These are phyloP conservation scores for Dimargaris cristalligena DNA, from an alignment of 192 early-diverging fungal species.

Conservation along the genomic window DNA sequence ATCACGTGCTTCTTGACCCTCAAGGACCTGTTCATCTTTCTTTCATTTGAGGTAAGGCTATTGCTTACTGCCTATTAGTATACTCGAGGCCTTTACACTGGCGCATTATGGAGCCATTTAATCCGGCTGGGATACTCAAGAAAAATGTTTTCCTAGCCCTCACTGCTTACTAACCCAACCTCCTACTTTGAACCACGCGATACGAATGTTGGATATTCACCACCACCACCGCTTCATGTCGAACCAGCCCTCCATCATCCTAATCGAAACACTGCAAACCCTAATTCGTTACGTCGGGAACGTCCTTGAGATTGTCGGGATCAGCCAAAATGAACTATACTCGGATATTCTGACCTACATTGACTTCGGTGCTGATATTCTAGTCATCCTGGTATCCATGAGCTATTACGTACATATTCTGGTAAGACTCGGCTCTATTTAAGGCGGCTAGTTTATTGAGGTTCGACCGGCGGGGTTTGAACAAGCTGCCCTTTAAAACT, in stretches of 20 bases:
- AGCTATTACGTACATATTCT: conserved; percentile 5
- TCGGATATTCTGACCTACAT: conserved; percentile 6
- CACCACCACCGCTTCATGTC: background rate
- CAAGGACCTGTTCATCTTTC: conserved; percentile 9
- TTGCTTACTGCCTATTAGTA: background rate
- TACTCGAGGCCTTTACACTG: background rate
- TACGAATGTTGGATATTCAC: background rate
- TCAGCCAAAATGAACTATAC: conserved; percentile 5
- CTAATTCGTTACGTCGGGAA: conserved; percentile 8
- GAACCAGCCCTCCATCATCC: conserved; percentile 5
- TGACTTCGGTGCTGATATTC: conserved; percentile 1
- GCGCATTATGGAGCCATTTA: background rate
- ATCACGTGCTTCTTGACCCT: conserved; percentile 8
- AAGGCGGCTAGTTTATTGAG: background rate
- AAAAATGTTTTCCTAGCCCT: background rate
- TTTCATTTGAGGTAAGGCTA: conserved; percentile 1
- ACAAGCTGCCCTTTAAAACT: background rate
- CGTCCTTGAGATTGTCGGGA: background rate
- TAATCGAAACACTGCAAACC: conserved; percentile 8
- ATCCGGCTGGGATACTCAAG: background rate
- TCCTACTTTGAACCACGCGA: background rate
- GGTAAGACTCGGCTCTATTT: background rate
- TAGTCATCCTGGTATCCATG: conserved; percentile 6
- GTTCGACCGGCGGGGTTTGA: background rate
- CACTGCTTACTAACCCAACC: background rate